Conservation (phyloP, 345 rosid species). For the Camelina sativa region DNA sequence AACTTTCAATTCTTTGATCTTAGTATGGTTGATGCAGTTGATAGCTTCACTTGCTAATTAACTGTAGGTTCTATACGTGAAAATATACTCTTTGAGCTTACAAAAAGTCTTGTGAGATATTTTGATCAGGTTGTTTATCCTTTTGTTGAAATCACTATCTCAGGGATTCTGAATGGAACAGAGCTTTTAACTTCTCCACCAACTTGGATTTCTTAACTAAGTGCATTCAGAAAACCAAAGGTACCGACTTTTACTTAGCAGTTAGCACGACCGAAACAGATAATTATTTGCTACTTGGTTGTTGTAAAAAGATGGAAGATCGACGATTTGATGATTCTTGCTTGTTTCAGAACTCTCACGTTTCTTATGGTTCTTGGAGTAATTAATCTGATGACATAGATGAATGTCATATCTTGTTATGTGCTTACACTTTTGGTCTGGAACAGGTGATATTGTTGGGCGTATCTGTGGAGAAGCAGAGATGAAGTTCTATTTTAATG, state of each 20-base stretch:
- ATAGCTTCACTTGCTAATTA: not conserved
- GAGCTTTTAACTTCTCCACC: constrained; percentile 79
- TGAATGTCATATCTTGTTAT: not conserved
- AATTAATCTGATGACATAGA: constrained; percentile 1
- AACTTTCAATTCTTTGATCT: not conserved
- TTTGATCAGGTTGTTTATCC: not conserved
- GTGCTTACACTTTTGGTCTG: constrained; percentile 11
- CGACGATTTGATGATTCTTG: not conserved
- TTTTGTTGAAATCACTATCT: constrained; percentile 38
- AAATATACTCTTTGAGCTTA: constrained; percentile 1
- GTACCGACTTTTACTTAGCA: constrained; percentile 43
- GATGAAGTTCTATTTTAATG: constrained; percentile 66
- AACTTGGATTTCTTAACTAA: constrained; percentile 69
- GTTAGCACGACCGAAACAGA: not conserved
- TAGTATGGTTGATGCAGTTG: not conserved
- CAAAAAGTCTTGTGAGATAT: constrained; percentile 17
- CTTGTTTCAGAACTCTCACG: not conserved
- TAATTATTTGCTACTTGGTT: not conserved
- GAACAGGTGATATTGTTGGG: constrained; percentile 54
- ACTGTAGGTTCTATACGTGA: not conserved
- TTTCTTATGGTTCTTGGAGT: constrained; percentile 20
- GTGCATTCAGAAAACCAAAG: constrained; percentile 64
- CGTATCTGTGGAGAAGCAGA: constrained; percentile 85
- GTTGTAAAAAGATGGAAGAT: not conserved
- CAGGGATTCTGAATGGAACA: constrained; percentile 90